These are phyloP conservation scores for Calonectria pteridis DNA, from an alignment of 2,329 filamentous ascomycete genomes.

Conservation along the genomic window DNA sequence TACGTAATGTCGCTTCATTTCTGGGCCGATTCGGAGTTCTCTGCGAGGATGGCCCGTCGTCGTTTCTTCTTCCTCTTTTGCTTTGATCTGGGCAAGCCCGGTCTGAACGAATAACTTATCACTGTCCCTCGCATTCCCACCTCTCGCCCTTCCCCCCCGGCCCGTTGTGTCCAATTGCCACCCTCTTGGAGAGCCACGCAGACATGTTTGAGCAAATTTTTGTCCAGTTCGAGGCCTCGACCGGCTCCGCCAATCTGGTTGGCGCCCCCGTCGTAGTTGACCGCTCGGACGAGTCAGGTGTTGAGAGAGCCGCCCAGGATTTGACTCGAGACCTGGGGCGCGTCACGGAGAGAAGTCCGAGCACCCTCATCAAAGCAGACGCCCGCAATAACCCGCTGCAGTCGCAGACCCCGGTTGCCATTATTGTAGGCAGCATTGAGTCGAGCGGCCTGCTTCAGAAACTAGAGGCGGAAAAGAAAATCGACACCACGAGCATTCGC, in stretches of 20 bases:
- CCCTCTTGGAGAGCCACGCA: not conserved
- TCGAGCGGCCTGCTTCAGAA: not conserved
- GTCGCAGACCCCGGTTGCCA: not conserved
- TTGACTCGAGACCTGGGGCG: not conserved
- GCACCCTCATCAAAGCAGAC: not conserved
- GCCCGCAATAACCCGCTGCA: not conserved
- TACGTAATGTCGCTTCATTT: slow-evolving; percentile 10
- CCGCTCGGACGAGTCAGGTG: not conserved
- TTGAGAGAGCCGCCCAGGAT: not conserved
- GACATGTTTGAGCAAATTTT: slow-evolving; percentile 13
- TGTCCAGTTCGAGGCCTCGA: not conserved
- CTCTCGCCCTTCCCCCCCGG: not conserved
- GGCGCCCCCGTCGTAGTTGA: slow-evolving; percentile 3
- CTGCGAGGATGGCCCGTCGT: not conserved
- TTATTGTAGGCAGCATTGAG: slow-evolving; percentile 3
- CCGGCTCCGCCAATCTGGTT: not conserved
- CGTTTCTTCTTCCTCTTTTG: not conserved
- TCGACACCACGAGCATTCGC: slow-evolving; percentile 64
- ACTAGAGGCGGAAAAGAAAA: not conserved
- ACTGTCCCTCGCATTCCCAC: not conserved
- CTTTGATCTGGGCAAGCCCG: not conserved
- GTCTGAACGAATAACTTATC: not conserved
- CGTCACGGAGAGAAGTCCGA: not conserved
- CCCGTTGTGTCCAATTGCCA: not conserved
- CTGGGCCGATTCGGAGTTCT: not conserved